Evolutionary conservation across 257 asterid genomes (phyloP).

Genomic region (Solanum habrochaites): DNA sequence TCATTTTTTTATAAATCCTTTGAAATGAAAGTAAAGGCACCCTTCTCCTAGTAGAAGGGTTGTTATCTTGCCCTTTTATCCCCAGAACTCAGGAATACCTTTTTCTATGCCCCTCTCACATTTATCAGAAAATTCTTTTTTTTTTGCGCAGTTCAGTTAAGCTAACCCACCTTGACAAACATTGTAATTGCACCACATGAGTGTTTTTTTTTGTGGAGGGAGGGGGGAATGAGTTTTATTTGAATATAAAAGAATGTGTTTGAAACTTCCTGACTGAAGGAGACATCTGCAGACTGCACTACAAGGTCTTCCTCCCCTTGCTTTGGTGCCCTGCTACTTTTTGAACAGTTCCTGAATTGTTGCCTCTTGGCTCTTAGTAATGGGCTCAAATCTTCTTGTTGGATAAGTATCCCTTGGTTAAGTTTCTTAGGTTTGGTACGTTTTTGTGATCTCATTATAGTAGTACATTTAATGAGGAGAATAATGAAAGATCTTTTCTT

Average conservation of each 20-base stretch:
- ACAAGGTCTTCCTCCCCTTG: background rate
- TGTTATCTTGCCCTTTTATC: background rate
- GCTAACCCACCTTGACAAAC: background rate
- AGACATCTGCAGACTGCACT: background rate
- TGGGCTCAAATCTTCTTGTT: background rate
- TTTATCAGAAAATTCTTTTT: background rate
- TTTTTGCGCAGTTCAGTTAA: background rate
- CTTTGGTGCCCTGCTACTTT: background rate
- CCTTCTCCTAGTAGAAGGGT: background rate
- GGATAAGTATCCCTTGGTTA: background rate
- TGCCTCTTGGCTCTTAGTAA: background rate
- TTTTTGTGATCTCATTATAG: background rate
- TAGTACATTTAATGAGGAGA: background rate
- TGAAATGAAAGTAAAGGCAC: background rate
- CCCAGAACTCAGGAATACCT: background rate
- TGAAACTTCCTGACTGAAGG: background rate
- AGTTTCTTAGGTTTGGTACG: background rate
- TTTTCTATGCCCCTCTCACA: background rate
- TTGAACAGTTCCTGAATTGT: background rate
- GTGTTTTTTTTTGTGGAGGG: background rate
- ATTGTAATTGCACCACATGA: background rate
- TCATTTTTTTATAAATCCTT: background rate
- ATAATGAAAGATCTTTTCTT: background rate
- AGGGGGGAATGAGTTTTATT: background rate
- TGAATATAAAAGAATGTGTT: background rate